Percentiles rank a stretch among this genome's conserved stretches.
Evolutionary conservation across 148 eudicot genomes (phyloP).

Genomic region (Nyssa sinensis): DNA sequence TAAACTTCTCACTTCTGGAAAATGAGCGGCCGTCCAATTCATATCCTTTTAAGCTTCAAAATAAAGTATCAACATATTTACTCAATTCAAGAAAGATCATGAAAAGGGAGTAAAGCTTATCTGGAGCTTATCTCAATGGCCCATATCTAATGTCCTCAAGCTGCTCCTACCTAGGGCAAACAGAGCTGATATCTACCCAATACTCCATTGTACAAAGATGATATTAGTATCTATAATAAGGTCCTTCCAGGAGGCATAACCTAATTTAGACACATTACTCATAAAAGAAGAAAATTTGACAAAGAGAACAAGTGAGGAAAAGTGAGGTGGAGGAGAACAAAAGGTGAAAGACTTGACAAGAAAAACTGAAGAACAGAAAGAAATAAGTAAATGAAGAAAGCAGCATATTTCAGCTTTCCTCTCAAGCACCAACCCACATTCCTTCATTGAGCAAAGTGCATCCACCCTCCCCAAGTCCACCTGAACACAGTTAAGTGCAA

Average conservation of each 20-base stretch:
- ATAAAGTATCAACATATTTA: too few species aligned
- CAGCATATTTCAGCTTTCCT: slow-evolving; percentile 25
- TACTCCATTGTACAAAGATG: not conserved
- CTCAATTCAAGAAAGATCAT: slow-evolving; percentile 11
- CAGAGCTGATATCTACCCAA: not conserved
- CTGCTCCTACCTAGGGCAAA: slow-evolving; percentile 13
- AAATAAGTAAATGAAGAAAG: slow-evolving; percentile 8
- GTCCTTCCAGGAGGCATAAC: not conserved
- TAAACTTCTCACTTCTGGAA: slow-evolving; percentile 9
- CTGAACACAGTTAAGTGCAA: slow-evolving; percentile 16
- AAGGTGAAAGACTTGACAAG: not conserved
- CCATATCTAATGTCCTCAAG: slow-evolving; percentile 13
- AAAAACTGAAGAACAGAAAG: slow-evolving; percentile 5
- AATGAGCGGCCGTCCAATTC: not conserved
- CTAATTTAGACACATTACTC: slow-evolving; percentile 13
- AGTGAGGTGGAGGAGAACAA: not conserved
- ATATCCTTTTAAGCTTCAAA: slow-evolving; percentile 8
- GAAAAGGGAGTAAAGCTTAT: not conserved
- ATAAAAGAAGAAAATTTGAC: not conserved
- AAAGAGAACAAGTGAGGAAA: not conserved
- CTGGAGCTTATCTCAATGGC: slow-evolving; percentile 1
- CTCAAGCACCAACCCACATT: slow-evolving; percentile 13
- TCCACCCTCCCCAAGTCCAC: slow-evolving; percentile 16
- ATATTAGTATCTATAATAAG: slow-evolving; percentile 3
- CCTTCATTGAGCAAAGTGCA: slow-evolving; percentile 3